A percentile compares a stretch with the other conserved stretches of the same genome.
phyloP scores from a whole-genome alignment of 139 green algal species.

The Nannochloris sp. region DNA sequence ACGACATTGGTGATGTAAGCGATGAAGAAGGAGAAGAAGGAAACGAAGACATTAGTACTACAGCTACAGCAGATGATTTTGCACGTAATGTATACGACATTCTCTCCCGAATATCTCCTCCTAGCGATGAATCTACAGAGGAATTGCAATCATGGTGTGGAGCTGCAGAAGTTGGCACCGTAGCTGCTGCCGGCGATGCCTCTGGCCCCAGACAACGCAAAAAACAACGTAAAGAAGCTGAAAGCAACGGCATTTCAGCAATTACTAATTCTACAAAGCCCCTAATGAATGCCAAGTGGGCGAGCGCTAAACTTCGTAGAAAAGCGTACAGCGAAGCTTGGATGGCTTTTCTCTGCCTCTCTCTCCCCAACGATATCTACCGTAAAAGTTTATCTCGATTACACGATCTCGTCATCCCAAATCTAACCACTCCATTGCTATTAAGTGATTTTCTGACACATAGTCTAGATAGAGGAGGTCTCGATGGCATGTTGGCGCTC shows the following conservation, averaged over 20 bases:
- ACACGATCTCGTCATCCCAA: conserved; percentile 65
- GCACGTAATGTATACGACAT: conserved; percentile 16
- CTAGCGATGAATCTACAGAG: not conserved
- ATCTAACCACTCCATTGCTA: conserved; percentile 63
- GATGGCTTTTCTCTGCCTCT: conserved; percentile 69
- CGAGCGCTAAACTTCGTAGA: conserved; percentile 36
- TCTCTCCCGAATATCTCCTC: conserved; percentile 7
- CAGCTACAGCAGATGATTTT: conserved; percentile 1
- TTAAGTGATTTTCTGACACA: conserved; percentile 86
- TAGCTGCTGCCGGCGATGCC: conserved; percentile 20
- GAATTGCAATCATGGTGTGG: conserved; percentile 59
- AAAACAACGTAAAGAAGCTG: conserved; percentile 3
- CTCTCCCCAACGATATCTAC: conserved; percentile 63
- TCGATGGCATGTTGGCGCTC: conserved; percentile 85
- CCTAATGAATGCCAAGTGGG: conserved; percentile 34
- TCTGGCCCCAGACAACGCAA: conserved; percentile 46
- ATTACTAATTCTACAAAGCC: not conserved
- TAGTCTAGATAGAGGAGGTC: conserved; percentile 60
- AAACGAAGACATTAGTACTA: not conserved
- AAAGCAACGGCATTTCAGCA: conserved; percentile 18
- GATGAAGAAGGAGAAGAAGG: not conserved
- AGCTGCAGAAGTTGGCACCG: conserved; percentile 42
- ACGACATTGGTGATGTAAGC: not conserved
- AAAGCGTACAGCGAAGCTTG: conserved; percentile 59
- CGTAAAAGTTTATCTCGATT: conserved; percentile 59